Conservation (phyloP, 208 protist species). For the Leishmania braziliensis region DNA sequence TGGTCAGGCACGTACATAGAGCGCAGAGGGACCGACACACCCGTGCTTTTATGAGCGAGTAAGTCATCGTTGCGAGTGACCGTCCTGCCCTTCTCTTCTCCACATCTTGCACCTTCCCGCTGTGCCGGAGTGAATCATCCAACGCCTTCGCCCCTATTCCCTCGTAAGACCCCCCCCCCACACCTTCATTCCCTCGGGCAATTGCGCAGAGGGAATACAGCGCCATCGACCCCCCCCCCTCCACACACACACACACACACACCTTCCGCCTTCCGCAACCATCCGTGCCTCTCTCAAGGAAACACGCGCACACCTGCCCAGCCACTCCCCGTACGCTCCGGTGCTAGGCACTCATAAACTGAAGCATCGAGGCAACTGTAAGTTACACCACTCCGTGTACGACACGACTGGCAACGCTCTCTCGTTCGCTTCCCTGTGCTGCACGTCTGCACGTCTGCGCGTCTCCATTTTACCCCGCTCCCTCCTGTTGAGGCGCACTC, state of each 20-base stretch:
- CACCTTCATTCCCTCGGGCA: neutral
- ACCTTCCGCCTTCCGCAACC: neutral
- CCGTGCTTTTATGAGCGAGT: neutral
- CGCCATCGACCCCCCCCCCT: neutral
- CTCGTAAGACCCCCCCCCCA: neutral
- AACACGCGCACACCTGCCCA: neutral
- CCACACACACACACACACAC: no score
- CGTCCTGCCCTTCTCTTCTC: neutral
- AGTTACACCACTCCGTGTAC: neutral
- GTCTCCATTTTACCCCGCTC: neutral
- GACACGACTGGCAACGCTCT: neutral
- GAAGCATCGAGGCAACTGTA: neutral
- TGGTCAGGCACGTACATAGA: neutral
- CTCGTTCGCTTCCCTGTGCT: neutral
- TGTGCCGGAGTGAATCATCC: neutral
- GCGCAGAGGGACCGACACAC: neutral
- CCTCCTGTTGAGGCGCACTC: neutral
- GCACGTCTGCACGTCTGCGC: neutral
- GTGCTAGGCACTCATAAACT: neutral
- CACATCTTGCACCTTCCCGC: neutral
- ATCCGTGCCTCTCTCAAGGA: neutral
- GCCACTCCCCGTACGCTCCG: no score
- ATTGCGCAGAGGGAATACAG: neutral
- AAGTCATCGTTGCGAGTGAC: neutral
- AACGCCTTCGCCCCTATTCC: neutral